Evolutionary conservation across 495 filamentous ascomycete genomes (phyloP), one percentile per base, ranked within the genome.

Genomic region (Penicillium simplicissimum): DNA sequence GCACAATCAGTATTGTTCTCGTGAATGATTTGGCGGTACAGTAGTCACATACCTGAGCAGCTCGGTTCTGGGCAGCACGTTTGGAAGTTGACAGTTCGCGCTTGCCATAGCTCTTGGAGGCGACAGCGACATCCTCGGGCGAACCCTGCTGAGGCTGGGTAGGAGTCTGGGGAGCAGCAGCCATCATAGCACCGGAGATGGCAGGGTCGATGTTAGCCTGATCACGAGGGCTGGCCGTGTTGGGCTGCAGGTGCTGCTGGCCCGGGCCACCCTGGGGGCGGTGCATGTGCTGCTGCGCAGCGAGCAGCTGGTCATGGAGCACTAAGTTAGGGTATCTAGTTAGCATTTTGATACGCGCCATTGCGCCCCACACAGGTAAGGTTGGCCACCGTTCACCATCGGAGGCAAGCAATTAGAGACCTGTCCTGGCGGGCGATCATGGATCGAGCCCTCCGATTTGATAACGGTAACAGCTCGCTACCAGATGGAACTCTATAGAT

Each of bases 31-130:
- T n/a, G 2, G 7, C 3, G 8, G 10, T 14, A 31, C 7, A 9
- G 36, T 19, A 5, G 17, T 34, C 60, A 78, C 83, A 51, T 84
- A 97, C 95, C 88, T 98, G 95, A 49, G 95, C 95, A 65, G 95
- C 95, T 67, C 95, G 83, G 69, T 98, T 98, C 74, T 98, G 95
- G 42, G 96, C 95, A 19, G 95, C 95, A 63, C 95, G 88, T 78
- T 98, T 98, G 47, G 91, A 95, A 14, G 91, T 93, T 23, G 92
- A 96, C 52, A 98, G 77, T 76, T 97, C 95, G 45, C 95, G 84
- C 77, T 97, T 96, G 35, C 88, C 88, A 42, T 79, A 81, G 8
- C 76, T 75, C 69, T 84, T 86, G 40, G 78, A 69, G 19, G 68
- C 70, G 21, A 71, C 78, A 45, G 68, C 70, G 21, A 71, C 78